These are phyloP conservation scores for Auriscalpium microsporum DNA, from an alignment of 768 basidiomycete genomes.

Conservation along the genomic window DNA sequence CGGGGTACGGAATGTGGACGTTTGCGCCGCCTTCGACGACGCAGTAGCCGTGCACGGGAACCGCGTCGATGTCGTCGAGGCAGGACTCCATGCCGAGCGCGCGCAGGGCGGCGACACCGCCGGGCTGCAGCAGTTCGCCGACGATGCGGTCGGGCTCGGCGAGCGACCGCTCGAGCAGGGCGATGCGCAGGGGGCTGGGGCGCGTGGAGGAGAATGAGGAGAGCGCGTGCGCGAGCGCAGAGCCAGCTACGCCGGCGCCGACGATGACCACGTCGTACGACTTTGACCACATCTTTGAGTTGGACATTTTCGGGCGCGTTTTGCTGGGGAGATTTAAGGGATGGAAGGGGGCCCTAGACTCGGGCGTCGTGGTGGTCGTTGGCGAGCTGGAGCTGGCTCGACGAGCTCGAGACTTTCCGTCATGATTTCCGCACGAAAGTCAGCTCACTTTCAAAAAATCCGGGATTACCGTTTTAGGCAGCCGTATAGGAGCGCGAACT, in stretches of 20 bases:
- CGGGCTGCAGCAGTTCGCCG: slow-evolving; percentile 93
- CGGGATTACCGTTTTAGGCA: background rate
- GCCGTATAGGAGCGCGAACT: background rate
- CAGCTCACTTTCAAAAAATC: background rate
- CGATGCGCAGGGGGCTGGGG: slow-evolving; percentile 58
- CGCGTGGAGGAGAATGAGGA: slow-evolving; percentile 40
- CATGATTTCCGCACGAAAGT: background rate
- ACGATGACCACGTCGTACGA: slow-evolving; percentile 79
- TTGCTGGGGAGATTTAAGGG: background rate
- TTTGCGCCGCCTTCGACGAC: slow-evolving; percentile 56
- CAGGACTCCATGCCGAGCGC: slow-evolving; percentile 69
- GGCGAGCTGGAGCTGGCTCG: background rate
- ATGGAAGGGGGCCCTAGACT: background rate
- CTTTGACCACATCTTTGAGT: slow-evolving; percentile 15
- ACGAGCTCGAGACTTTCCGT: background rate
- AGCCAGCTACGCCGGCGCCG: slow-evolving; percentile 88
- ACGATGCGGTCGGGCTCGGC: slow-evolving; percentile 94
- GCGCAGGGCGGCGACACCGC: slow-evolving; percentile 69
- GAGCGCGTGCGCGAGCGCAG: slow-evolving; percentile 79
- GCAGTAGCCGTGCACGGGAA: slow-evolving; percentile 80
- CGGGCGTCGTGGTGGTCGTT: background rate
- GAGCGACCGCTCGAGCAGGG: slow-evolving; percentile 84
- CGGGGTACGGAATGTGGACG: slow-evolving; percentile 88
- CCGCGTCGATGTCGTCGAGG: slow-evolving; percentile 83
- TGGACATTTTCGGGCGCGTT: background rate